Conservation (phyloP, 2,329 filamentous ascomycete genomes). For the Pseudopithomyces chartarum region DNA sequence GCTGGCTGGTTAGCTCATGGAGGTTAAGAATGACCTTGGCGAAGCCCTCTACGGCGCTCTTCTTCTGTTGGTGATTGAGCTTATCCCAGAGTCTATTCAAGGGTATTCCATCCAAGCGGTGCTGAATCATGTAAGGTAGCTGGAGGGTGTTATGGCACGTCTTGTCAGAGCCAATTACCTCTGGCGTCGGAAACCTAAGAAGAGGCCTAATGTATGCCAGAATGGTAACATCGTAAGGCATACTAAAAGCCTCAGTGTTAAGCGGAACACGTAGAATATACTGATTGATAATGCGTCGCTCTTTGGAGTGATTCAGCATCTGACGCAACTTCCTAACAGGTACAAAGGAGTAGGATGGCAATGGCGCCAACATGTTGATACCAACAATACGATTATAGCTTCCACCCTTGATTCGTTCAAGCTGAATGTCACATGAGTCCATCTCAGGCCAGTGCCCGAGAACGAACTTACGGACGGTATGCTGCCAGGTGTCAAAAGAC, state of each 20-base stretch:
- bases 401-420: too few species aligned
- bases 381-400: too few species aligned
- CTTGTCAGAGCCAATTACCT: conserved; percentile 1
- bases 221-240: conserved; percentile 1
- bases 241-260: neutral
- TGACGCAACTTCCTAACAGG: too few species aligned
- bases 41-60: neutral
- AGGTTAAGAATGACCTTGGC: neutral
- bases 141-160: conserved; percentile 9
- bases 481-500: too few species aligned
- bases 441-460: too few species aligned
- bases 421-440: too few species aligned
- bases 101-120: conserved; percentile 4
- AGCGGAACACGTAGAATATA: conserved; percentile 18
- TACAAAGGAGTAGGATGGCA: too few species aligned
- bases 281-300: neutral
- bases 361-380: too few species aligned
- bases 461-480: too few species aligned
- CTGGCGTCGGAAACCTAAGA: conserved; percentile 8
- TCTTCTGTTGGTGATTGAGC: conserved; percentile 8
- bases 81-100: neutral
- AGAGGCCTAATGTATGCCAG: neutral
- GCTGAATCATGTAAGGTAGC: conserved; percentile 13
- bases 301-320: too few species aligned
- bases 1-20: neutral